Evolutionary conservation across 257 asterid species (phyloP).

Genomic region (Rubia yunnanensis): DNA sequence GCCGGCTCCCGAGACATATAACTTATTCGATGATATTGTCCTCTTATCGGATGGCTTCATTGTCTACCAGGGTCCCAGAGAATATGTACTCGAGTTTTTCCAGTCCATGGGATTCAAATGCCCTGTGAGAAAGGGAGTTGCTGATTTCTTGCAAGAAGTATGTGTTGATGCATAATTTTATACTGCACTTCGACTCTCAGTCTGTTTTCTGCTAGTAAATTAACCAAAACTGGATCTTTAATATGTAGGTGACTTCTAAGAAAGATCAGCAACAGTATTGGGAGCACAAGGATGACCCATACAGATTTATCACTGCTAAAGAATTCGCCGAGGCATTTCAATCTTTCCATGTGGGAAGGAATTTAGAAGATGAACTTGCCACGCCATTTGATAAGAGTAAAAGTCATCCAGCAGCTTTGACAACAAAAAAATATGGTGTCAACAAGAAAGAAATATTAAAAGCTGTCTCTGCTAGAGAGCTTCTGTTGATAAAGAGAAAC

Average conservation of each 20-base stretch:
- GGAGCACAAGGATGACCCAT: conserved; percentile 22
- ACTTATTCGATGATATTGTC: conserved; percentile 32
- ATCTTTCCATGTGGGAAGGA: conserved; percentile 30
- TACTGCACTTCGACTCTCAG: neutral
- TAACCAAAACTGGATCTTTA: neutral
- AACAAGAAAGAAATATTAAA: conserved; percentile 46
- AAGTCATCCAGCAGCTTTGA: conserved; percentile 70
- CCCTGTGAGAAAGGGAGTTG: conserved; percentile 36
- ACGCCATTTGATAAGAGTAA: conserved; percentile 49
- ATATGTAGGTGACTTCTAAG: conserved; percentile 27
- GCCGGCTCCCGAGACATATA: conserved; percentile 35
- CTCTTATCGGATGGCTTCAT: conserved; percentile 28
- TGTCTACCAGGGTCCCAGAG: conserved; percentile 34
- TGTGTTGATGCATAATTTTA: neutral
- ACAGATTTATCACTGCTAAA: conserved; percentile 14
- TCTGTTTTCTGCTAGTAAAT: neutral
- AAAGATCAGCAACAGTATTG: conserved; percentile 32
- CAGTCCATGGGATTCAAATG: conserved; percentile 37
- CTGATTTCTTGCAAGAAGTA: conserved; percentile 43
- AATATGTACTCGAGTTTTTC: conserved; percentile 25
- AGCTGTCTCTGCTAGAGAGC: conserved; percentile 52
- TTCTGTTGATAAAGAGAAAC: conserved; percentile 49
- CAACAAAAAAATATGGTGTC: conserved; percentile 43
- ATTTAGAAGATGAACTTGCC: conserved; percentile 38
- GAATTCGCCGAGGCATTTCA: conserved; percentile 27